Evolutionary conservation across 768 basidiomycete genomes (phyloP).

Genomic region (Hydnomerulius pinastri): DNA sequence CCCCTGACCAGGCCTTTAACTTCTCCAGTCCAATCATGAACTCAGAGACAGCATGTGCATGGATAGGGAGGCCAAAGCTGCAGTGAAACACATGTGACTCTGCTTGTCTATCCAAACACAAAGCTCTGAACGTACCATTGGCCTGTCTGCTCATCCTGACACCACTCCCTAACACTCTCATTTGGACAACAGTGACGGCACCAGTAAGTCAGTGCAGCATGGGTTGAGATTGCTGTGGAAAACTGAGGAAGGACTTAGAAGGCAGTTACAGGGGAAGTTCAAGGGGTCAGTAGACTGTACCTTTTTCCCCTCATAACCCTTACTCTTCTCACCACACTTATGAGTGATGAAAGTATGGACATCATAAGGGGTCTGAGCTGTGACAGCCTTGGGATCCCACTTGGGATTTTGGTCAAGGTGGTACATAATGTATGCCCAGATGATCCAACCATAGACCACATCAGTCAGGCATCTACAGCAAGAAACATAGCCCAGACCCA

Average conservation of each 20-base stretch:
- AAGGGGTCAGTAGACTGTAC: too few species aligned
- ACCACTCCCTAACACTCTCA: constrained; percentile 16
- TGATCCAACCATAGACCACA: too few species aligned
- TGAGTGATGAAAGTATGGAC: constrained; percentile 1
- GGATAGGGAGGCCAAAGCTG: constrained; percentile 20
- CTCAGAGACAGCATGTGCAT: constrained; percentile 14
- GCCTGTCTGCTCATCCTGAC: constrained; percentile 5
- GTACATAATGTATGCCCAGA: too few species aligned
- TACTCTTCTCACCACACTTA: background rate
- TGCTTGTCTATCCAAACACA: background rate
- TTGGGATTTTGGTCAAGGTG: too few species aligned
- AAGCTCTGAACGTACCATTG: background rate
- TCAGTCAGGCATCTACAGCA: too few species aligned
- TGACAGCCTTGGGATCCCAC: too few species aligned
- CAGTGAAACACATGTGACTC: too few species aligned
- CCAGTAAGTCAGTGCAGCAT: constrained; percentile 19
- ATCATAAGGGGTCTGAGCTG: constrained; percentile 2
- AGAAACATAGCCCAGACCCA: too few species aligned
- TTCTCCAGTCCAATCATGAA: constrained; percentile 28
- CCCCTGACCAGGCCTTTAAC: constrained; percentile 17
- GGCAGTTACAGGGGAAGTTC: too few species aligned
- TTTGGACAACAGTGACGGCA: constrained; percentile 10
- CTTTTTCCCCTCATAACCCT: constrained; percentile 3
- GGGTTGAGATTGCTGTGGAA: constrained; percentile 17
- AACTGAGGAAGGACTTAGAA: too few species aligned